These are phyloP conservation scores for Fusarium sp. DNA, from an alignment of 2,329 filamentous ascomycete genomes.

Conservation along the genomic window DNA sequence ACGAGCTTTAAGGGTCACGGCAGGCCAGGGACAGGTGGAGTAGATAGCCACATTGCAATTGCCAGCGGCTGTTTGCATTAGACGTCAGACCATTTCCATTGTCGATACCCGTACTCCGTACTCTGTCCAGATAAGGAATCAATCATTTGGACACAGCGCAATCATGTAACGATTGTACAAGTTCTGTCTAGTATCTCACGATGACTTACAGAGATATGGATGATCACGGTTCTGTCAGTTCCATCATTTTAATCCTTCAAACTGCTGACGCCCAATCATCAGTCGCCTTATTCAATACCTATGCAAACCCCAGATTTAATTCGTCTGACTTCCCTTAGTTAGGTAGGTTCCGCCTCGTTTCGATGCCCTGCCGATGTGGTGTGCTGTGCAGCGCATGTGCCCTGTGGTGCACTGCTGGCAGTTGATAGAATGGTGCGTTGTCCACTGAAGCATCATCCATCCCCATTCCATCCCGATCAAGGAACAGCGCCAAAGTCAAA, in stretches of 20 bases:
- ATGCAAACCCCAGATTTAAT: conserved; percentile 21
- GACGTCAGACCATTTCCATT: conserved; percentile 45
- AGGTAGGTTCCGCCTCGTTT: conserved; percentile 13
- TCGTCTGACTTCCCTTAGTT: conserved; percentile 19
- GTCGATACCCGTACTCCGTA: conserved; percentile 10
- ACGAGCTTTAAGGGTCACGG: conserved; percentile 40
- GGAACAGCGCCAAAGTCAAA: conserved; percentile 15
- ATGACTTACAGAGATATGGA: not conserved
- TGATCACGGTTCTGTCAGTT: conserved; percentile 7
- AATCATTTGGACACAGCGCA: not conserved
- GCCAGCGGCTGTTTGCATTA: conserved; percentile 44
- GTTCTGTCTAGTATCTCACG: conserved; percentile 11
- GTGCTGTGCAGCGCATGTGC: conserved; percentile 11
- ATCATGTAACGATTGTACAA: conserved; percentile 16
- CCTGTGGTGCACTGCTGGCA: conserved; percentile 12
- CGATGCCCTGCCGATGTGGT: conserved; percentile 20
- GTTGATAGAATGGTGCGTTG: conserved; percentile 35
- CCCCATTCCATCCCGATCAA: conserved; percentile 9
- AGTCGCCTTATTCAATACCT: conserved; percentile 14
- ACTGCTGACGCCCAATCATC: conserved; percentile 27
- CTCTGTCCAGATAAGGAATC: conserved; percentile 15
- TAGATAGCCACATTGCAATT: conserved; percentile 34
- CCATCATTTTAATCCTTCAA: conserved; percentile 21
- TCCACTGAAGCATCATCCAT: conserved; percentile 13
- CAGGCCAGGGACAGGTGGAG: conserved; percentile 36